Conservation (phyloP, 108 stramenopile species). For the Hondaea fermentalgiana region DNA sequence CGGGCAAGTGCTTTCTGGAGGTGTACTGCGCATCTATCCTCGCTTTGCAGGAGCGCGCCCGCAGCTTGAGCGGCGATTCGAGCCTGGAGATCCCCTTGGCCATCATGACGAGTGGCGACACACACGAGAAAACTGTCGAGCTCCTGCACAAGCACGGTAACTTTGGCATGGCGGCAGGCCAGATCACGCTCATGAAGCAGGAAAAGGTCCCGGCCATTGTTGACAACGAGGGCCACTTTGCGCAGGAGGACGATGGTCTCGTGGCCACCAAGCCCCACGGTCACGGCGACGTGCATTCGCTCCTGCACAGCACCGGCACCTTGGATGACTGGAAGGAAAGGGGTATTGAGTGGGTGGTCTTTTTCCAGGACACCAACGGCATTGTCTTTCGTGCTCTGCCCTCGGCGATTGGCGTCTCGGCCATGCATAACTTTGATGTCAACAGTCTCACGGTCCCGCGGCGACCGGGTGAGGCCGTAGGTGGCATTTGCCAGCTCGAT, state of each 20-base stretch:
- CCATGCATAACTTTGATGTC: constrained; percentile 74
- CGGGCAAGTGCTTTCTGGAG: constrained; percentile 73
- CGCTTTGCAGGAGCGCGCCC: constrained; percentile 76
- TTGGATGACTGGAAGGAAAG: constrained; percentile 69
- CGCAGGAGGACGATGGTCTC: constrained; percentile 65
- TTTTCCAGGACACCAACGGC: constrained; percentile 99
- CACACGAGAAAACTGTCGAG: constrained; percentile 76
- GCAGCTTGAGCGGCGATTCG: constrained; percentile 46
- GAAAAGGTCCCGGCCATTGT: constrained; percentile 87
- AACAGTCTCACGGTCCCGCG: constrained; percentile 94
- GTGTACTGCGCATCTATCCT: constrained; percentile 78
- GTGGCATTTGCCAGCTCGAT: constrained; percentile 82
- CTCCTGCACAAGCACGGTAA: constrained; percentile 74
- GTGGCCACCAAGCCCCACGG: constrained; percentile 94
- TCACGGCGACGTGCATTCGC: constrained; percentile 95
- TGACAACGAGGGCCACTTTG: constrained; percentile 73
- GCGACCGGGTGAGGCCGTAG: constrained; percentile 91
- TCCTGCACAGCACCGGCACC: constrained; percentile 72
- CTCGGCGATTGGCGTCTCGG: constrained; percentile 85
- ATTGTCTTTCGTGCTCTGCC: constrained; percentile 80
- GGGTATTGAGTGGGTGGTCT: constrained; percentile 77
- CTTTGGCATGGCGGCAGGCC: constrained; percentile 77
- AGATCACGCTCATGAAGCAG: constrained; percentile 90
- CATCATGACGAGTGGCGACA: constrained; percentile 97
- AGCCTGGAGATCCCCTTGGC: constrained; percentile 74